These are phyloP conservation scores for Sclerospora graminicola DNA, from an alignment of 352 stramenopile genomes.

Conservation along the genomic window DNA sequence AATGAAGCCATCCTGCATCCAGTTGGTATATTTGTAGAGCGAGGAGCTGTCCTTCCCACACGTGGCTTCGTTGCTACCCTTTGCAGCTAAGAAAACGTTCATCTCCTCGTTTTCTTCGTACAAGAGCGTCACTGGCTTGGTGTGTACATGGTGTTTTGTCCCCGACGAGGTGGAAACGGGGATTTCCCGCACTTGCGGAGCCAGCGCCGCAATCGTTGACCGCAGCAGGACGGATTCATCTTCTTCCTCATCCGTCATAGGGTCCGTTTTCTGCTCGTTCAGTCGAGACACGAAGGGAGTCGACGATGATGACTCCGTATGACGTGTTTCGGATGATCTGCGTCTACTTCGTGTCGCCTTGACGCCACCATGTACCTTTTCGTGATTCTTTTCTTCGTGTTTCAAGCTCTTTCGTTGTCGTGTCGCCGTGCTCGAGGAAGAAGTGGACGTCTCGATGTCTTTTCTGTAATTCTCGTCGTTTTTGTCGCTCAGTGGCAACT, in stretches of 20 bases:
- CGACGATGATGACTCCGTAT: slow-evolving; percentile 15
- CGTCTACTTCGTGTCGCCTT: slow-evolving; percentile 10
- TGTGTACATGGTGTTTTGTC: slow-evolving; percentile 10
- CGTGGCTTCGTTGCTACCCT: slow-evolving; percentile 1
- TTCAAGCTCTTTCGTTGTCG: slow-evolving; percentile 13
- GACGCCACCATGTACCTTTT: slow-evolving; percentile 5
- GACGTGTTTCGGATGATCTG: slow-evolving; percentile 11
- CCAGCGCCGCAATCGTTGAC: slow-evolving; percentile 35
- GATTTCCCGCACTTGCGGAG: slow-evolving; percentile 21
- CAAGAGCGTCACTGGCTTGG: slow-evolving; percentile 32
- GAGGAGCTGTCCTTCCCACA: slow-evolving; percentile 4
- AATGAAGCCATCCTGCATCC: slow-evolving; percentile 17
- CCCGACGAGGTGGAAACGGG: slow-evolving; percentile 1
- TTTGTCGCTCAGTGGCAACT: slow-evolving; percentile 14
- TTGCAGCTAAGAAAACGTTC: slow-evolving; percentile 9
- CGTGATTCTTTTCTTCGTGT: slow-evolving; percentile 10
- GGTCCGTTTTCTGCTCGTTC: slow-evolving; percentile 22
- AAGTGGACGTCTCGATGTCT: slow-evolving; percentile 2
- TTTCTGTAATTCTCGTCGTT: slow-evolving; percentile 10
- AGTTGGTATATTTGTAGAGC: slow-evolving; percentile 7
- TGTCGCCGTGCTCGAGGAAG: slow-evolving; percentile 2
- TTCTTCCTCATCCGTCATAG: slow-evolving; percentile 24
- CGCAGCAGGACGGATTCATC: slow-evolving; percentile 39
- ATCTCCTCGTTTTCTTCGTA: slow-evolving; percentile 44
- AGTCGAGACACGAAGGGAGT: slow-evolving; percentile 22